Evolutionary conservation across 2,329 filamentous ascomycete species (phyloP).

Genomic region (Thelonectria rubi): DNA sequence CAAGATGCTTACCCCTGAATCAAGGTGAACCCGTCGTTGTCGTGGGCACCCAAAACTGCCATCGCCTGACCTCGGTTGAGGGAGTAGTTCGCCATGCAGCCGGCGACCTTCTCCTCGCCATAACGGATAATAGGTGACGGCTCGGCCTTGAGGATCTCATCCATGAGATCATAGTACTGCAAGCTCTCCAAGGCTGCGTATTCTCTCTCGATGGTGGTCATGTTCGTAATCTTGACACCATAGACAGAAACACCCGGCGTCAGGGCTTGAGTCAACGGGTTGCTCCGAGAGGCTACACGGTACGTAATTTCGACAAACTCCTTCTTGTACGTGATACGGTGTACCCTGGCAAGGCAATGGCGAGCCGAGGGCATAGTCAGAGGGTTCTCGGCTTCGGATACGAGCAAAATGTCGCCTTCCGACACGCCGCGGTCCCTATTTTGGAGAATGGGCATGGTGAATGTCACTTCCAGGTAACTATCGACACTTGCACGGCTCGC

Average conservation of each 20-base stretch:
- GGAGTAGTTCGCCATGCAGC: slow-evolving; percentile 78
- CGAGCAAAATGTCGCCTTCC: slow-evolving; percentile 88
- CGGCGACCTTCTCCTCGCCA: slow-evolving; percentile 74
- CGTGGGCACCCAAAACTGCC: slow-evolving; percentile 88
- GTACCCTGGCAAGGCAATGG: slow-evolving; percentile 88
- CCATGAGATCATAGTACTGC: slow-evolving; percentile 95
- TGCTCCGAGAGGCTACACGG: slow-evolving; percentile 75
- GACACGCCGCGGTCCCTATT: slow-evolving; percentile 76
- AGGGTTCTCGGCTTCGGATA: slow-evolving; percentile 79
- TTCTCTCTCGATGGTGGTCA: slow-evolving; percentile 94
- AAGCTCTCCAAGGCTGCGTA: slow-evolving; percentile 90
- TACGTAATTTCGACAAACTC: slow-evolving; percentile 85
- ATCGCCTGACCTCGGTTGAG: slow-evolving; percentile 91
- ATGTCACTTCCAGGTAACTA: slow-evolving; percentile 90
- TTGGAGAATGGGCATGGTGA: slow-evolving; percentile 75
- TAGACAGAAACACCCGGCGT: slow-evolving; percentile 75
- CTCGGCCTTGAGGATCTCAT: slow-evolving; percentile 88
- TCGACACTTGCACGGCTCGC: slow-evolving; percentile 90
- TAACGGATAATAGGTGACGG: slow-evolving; percentile 90
- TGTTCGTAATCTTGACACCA: slow-evolving; percentile 86
- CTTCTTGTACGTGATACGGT: slow-evolving; percentile 82
- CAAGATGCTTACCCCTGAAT: slow-evolving; percentile 77
- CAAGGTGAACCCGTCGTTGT: slow-evolving; percentile 96
- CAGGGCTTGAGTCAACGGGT: slow-evolving; percentile 69
- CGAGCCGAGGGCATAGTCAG: slow-evolving; percentile 71